These are phyloP conservation scores for Coprinopsis strossmayeri DNA, from an alignment of 768 basidiomycete species.

Conservation along the genomic window DNA sequence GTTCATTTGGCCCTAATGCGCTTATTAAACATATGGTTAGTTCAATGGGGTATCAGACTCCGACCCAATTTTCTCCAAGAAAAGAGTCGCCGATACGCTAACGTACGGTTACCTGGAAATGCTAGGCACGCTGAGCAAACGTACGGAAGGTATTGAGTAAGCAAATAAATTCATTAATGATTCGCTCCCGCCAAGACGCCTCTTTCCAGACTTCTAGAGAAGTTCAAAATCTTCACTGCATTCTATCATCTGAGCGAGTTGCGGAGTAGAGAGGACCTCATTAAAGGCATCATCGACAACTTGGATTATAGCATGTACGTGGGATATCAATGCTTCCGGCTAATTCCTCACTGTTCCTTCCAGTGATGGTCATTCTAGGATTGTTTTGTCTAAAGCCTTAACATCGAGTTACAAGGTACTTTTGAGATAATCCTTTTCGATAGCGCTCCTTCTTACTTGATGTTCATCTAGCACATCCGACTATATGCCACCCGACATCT, in stretches of 20 bases:
- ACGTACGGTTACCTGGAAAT: conserved; percentile 94
- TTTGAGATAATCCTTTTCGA: not conserved
- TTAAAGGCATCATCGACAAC: conserved; percentile 85
- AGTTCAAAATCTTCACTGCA: conserved; percentile 88
- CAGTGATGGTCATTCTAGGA: conserved; percentile 92
- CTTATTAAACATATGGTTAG: conserved; percentile 25
- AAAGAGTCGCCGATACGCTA: conserved; percentile 73
- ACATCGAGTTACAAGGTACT: conserved; percentile 87
- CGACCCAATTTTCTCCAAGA: conserved; percentile 81
- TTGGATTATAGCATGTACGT: conserved; percentile 86
- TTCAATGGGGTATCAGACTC: conserved; percentile 67
- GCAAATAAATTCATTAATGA: conserved; percentile 18
- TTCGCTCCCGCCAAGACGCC: not conserved
- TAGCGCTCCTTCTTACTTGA: not conserved
- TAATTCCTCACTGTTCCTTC: conserved; percentile 7
- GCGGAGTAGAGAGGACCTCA: conserved; percentile 84
- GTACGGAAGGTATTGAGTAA: conserved; percentile 85
- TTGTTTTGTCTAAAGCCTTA: conserved; percentile 88
- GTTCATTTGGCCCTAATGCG: not conserved
- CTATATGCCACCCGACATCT: conserved; percentile 85
- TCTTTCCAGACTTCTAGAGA: conserved; percentile 71
- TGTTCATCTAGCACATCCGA: conserved; percentile 64
- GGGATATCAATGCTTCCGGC: not conserved
- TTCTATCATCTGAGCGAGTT: conserved; percentile 95
- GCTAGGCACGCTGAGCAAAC: conserved; percentile 86